phyloP scores from a whole-genome alignment of 2,329 filamentous ascomycete species.

The Aspergillus eucalypticola region DNA sequence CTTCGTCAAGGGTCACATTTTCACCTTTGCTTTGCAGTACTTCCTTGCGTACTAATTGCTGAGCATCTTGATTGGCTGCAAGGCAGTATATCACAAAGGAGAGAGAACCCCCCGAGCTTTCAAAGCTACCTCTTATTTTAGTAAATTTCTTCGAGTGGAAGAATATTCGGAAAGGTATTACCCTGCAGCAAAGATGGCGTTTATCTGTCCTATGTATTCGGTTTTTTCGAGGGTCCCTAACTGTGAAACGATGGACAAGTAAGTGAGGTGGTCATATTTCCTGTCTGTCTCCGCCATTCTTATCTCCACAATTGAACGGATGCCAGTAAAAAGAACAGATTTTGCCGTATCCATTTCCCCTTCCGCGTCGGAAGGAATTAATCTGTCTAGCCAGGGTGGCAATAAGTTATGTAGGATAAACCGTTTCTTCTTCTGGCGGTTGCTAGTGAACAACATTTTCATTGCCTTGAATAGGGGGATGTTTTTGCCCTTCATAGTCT shows the following conservation, averaged over 20 bases:
- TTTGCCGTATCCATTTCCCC: not conserved
- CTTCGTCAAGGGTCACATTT: not conserved
- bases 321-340: too few relatives aligned
- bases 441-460: not conserved
- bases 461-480: not conserved
- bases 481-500: not conserved
- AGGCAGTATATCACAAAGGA: slow-evolving; percentile 2
- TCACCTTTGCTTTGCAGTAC: not conserved
- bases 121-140: not conserved
- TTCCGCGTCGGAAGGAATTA: not conserved
- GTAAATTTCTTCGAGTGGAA: too few relatives aligned
- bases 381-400: not conserved
- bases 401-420: not conserved
- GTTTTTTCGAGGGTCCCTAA: not conserved
- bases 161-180: too few relatives aligned
- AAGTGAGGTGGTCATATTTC: not conserved
- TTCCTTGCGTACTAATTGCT: not conserved
- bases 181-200: not conserved
- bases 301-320: not conserved
- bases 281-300: not conserved
- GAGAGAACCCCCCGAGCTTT: slow-evolving; percentile 1
- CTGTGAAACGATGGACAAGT: not conserved
- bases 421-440: not conserved
- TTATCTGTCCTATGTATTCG: not conserved
- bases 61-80: not conserved